These are phyloP conservation scores for Monascus ruber DNA, from an alignment of 2,329 filamentous ascomycete genomes.

Conservation along the genomic window DNA sequence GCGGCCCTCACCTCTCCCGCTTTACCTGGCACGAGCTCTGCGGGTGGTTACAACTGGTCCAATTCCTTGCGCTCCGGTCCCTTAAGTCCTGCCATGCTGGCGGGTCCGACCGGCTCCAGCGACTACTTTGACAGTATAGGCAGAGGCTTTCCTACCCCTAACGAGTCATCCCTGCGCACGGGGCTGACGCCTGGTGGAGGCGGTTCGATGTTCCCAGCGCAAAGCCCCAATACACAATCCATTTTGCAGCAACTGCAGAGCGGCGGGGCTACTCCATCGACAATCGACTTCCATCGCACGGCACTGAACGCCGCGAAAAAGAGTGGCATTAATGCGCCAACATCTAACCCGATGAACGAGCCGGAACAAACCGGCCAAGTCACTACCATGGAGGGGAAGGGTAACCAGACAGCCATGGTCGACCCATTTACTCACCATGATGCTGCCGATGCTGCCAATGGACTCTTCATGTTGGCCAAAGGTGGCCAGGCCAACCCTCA, in stretches of 20 bases:
- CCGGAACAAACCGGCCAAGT: constrained; percentile 25
- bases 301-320: constrained; percentile 67
- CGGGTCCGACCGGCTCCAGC: constrained; percentile 58
- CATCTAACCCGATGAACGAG: constrained; percentile 32
- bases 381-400: constrained; percentile 33
- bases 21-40: constrained; percentile 62
- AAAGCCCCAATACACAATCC: constrained; percentile 76
- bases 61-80: constrained; percentile 85
- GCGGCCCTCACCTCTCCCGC: constrained; percentile 85
- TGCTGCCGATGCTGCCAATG: constrained; percentile 85
- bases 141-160: constrained; percentile 83
- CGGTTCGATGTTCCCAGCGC: constrained; percentile 92
- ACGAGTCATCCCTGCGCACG: constrained; percentile 86
- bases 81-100: constrained; percentile 92
- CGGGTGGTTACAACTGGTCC: constrained; percentile 63
- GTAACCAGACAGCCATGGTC: constrained; percentile 36
- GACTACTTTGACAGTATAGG: constrained; percentile 86
- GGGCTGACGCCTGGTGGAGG: constrained; percentile 89
- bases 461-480: constrained; percentile 76
- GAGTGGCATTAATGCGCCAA: constrained; percentile 35
- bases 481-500: constrained; percentile 49
- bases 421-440: constrained; percentile 80
- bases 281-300: constrained; percentile 88
- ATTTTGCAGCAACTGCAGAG: constrained; percentile 68
- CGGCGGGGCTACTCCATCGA: constrained; percentile 77